Evolutionary conservation across 164 flowering plant genomes (phyloP), one percentile per base, ranked within the genome.

Genomic region (Magnolia changhungtana): DNA sequence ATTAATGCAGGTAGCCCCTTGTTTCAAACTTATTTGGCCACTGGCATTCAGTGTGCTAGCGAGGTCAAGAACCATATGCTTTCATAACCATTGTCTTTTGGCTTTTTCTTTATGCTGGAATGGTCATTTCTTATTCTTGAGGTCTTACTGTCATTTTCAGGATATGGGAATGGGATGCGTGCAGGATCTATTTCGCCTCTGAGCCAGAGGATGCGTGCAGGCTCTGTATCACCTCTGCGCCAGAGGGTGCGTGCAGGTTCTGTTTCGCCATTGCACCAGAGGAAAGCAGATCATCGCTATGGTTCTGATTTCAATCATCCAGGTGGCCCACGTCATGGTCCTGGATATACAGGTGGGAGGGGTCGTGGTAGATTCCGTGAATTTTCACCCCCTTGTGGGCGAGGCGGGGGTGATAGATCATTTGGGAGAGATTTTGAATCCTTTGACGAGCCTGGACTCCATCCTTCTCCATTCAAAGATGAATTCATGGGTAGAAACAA

Each of bases 141-240:
- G 67, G 67, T 67, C 20, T 63, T 31, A 78, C 81, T 85, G 83
- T 86, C 74, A 68, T 80, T 86, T 90, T 85, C 97, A 95, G 98
- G 97, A 79, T 86, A 88, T 87, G 89, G 92, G 67, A 64, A 87
- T 86, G 88, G 92, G 88, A 79, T 78, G 81, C 91, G 86, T 85
- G 91, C 93, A 86, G 88, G 90, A 81, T 95, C 97, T 83, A 84
- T 71, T 63, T 93, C 98, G 76, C 97, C 97, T 67, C 79, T 84
- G 75, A 93, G 84, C 63, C 92, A 80, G 65, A 87, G 95, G 79
- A 86, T 77, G 80, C 89, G 86, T 85, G 91, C 92, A 84, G 88
- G 89, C 82, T 92, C 97, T 83, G 84, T 70, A 50, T 92, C 98
- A 74, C 98, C 98, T 71, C 78, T 82, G 72, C 93, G 85, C 66